Evolutionary conservation across 495 filamentous ascomycete species (phyloP), one percentile per base, ranked within the genome.

Genomic region (Bombardia bombarda): DNA sequence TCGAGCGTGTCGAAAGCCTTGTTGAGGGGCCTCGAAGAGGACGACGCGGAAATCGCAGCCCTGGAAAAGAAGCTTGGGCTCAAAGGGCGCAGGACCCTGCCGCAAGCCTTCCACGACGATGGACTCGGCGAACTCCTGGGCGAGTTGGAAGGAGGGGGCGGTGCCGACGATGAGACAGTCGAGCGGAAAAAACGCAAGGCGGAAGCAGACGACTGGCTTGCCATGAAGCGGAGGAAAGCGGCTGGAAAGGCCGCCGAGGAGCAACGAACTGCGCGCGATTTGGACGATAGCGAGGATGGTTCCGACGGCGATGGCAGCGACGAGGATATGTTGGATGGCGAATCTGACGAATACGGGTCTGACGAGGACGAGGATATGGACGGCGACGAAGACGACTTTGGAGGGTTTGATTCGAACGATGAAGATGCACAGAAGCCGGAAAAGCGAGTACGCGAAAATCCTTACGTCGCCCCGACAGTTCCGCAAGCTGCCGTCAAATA

Each of bases 61-160:
- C 61, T 96, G 43, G 93, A 98, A 65, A 87, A 81, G 66, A 93
- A 86, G 55, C 70, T 98, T 28, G 90, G 90, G 1, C 66, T 96
- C 10, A 95, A 84, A 60, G 77, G 77, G 16, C 84, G 83, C 40
- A 90, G 84, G 46, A 80, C 74, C 32, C 62, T 84, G 12, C 79
- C 86, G 0, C 84, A 87, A 52, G 72, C 79, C 0, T 88, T 86
- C 45, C 69, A 75, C n/a, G 87, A 96, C 7, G 90, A 95, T 57
- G 93, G 90, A 0, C 63, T 97, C 12, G 86, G 83, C 32, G 80
- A 83, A 42, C 58, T 96, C 19, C 61, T 96, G 35, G 84, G 78
- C n/a, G 86, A 82, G 7, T 43, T 93, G 24, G 75, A 69, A 36
- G 72, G 73, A n/a, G 26, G 26, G 9, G 26, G 2, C 14, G 67